Evolutionary conservation across 176 grass and related monocot species (phyloP).

Genomic region (Secale cereale): DNA sequence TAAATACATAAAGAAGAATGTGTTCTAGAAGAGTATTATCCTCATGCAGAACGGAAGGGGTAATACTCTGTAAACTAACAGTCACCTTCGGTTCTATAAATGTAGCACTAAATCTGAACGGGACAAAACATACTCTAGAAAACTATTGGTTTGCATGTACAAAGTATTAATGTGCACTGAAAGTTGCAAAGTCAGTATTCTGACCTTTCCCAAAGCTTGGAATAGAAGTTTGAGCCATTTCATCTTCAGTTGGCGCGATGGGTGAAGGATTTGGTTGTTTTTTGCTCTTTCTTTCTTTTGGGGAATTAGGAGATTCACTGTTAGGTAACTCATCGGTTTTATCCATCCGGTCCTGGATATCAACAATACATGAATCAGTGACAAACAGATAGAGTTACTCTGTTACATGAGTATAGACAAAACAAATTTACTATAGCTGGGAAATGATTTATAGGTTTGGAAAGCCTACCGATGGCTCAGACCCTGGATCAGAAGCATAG

Average conservation of each 20-base stretch:
- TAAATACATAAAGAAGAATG: background rate
- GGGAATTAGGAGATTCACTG: constrained; percentile 27
- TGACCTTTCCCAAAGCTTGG: constrained; percentile 43
- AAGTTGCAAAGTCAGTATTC: background rate
- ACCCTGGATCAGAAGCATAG: constrained; percentile 47
- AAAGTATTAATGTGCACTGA: background rate
- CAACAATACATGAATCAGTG: constrained; percentile 7
- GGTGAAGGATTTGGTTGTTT: constrained; percentile 30
- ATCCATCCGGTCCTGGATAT: constrained; percentile 28
- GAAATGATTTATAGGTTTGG: constrained; percentile 19
- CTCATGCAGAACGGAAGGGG: background rate
- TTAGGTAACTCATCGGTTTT: constrained; percentile 35
- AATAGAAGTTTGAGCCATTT: constrained; percentile 35
- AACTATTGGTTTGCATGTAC: background rate
- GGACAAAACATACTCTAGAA: background rate
- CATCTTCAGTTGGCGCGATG: constrained; percentile 34
- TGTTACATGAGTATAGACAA: background rate
- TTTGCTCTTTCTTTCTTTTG: constrained; percentile 22
- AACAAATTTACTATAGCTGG: constrained; percentile 23
- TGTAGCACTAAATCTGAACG: background rate
- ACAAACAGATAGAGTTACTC: background rate
- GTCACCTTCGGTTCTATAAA: background rate
- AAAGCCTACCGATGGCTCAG: constrained; percentile 56
- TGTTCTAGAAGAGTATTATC: background rate
- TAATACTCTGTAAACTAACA: background rate